A percentile compares a stretch with the other conserved stretches of the same genome.
These are phyloP conservation scores for Anisodus tanguticus DNA, from an alignment of 257 asterid species.

Conservation along the genomic window DNA sequence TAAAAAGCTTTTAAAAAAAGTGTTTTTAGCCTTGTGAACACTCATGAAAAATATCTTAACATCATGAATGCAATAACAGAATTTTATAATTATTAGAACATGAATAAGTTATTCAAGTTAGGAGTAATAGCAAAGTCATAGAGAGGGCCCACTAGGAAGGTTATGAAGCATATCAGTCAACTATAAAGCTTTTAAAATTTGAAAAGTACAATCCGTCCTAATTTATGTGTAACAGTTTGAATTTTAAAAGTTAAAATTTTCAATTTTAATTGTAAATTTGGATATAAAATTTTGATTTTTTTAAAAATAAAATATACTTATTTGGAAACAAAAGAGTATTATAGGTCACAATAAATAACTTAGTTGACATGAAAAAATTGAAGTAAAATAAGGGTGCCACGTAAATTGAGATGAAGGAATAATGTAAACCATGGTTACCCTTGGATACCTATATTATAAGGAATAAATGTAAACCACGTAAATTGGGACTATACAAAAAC, in stretches of 20 bases:
- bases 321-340: not conserved
- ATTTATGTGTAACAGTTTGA: no score
- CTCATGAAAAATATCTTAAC: not conserved
- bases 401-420: not conserved
- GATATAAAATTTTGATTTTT: not conserved
- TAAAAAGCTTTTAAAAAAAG: not conserved
- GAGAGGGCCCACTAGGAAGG: not conserved
- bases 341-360: not conserved
- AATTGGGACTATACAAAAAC: not conserved
- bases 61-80: not conserved
- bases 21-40: not conserved
- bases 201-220: not conserved
- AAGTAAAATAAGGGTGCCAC: no score
- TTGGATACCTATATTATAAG: conserved; percentile 3
- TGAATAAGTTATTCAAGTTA: conserved; percentile 21
- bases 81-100: not conserved
- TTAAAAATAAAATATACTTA: not conserved
- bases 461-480: not conserved
- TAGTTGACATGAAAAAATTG: accelerated
- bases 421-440: conserved; percentile 16
- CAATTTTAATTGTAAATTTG: not conserved
- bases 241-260: no score
- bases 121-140: not conserved
- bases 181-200: not conserved
- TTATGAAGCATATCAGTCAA: conserved; percentile 30